These are phyloP conservation scores for Populus trichocarpa DNA, from an alignment of 441 rosid species.

Conservation along the genomic window DNA sequence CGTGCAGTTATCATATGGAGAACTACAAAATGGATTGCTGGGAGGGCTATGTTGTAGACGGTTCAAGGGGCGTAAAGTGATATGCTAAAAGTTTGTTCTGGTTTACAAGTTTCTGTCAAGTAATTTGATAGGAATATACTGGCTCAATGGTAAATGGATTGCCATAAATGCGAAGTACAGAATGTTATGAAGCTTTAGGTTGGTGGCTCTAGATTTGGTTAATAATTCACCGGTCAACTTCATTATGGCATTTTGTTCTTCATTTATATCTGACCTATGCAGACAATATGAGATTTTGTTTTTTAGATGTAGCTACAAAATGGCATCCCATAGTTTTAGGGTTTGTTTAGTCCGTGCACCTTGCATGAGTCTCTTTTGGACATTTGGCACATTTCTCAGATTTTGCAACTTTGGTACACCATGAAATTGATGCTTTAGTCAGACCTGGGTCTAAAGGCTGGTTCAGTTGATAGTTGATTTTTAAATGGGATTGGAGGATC, in stretches of 20 bases:
- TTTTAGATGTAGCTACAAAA: neutral
- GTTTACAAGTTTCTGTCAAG: neutral
- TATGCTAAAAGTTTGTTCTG: neutral
- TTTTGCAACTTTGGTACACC: neutral
- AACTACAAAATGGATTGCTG: neutral
- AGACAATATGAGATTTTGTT: neutral
- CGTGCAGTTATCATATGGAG: neutral
- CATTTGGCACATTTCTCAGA: neutral
- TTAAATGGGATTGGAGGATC: neutral
- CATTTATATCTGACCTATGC: neutral
- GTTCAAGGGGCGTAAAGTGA: neutral
- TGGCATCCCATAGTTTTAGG: neutral
- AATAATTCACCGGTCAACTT: neutral
- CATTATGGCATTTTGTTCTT: neutral
- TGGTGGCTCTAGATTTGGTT: neutral
- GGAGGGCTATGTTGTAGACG: neutral
- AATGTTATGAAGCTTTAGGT: neutral
- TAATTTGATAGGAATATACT: no score
- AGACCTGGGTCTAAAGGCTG: neutral
- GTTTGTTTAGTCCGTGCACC: neutral
- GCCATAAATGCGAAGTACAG: neutral
- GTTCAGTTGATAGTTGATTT: neutral
- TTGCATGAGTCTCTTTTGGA: neutral
- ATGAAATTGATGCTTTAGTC: neutral
- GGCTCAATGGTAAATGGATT: neutral